Conservation (phyloP, 1,284 basidiomycete genomes). For the Fomes fomentarius region DNA sequence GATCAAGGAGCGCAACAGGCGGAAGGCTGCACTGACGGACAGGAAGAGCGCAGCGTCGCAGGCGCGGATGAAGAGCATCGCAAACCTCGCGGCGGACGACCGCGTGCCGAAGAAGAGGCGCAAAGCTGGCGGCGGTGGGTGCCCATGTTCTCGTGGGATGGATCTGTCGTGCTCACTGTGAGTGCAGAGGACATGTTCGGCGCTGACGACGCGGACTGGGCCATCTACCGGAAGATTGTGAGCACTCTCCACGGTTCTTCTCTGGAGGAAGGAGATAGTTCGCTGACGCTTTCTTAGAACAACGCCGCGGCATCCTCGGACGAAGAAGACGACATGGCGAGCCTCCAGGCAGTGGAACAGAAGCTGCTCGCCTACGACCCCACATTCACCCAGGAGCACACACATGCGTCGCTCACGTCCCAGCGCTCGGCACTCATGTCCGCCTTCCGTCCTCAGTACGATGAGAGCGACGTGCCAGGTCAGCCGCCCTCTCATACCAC, state of each 20-base stretch:
- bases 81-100: slow-evolving; percentile 87
- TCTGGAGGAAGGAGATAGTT: too few species aligned
- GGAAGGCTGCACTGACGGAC: slow-evolving; percentile 83
- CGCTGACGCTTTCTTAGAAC: slow-evolving; percentile 49
- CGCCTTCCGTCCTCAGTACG: slow-evolving; percentile 79
- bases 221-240: slow-evolving; percentile 96
- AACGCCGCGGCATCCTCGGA: slow-evolving; percentile 89
- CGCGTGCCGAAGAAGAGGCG: slow-evolving; percentile 80
- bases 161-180: not conserved
- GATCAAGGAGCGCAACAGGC: slow-evolving; percentile 85
- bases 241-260: slow-evolving; percentile 2
- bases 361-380: slow-evolving; percentile 87
- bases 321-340: slow-evolving; percentile 89
- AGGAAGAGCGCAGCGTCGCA: slow-evolving; percentile 96
- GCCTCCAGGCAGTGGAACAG: slow-evolving; percentile 78
- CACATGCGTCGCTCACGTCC: slow-evolving; percentile 77
- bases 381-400: slow-evolving; percentile 80
- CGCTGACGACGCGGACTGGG: slow-evolving; percentile 96
- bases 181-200: slow-evolving; percentile 92
- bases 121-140: slow-evolving; percentile 74
- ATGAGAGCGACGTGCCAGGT: slow-evolving; percentile 74
- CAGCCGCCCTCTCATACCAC: slow-evolving; percentile 13
- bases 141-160: not conserved
- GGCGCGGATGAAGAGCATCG: slow-evolving; percentile 97
- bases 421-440: slow-evolving; percentile 84